Conservation (phyloP, 2,329 filamentous ascomycete genomes). For the Fusarium devonianum region DNA sequence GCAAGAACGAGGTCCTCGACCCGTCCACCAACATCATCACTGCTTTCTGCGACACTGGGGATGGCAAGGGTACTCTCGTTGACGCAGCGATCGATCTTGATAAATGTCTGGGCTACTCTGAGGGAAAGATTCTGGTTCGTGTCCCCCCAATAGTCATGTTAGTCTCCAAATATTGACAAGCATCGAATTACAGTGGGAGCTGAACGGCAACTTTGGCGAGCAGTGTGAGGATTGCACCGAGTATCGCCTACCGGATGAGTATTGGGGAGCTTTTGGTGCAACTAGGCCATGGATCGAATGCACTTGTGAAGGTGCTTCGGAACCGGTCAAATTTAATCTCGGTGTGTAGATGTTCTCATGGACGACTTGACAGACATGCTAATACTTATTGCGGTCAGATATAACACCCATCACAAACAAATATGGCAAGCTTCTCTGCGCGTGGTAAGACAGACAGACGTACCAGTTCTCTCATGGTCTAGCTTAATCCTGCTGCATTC, state of each 20-base stretch:
- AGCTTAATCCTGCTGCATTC: too few relatives aligned
- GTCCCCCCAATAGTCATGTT: too few relatives aligned
- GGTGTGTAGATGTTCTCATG: neutral
- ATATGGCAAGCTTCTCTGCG: neutral
- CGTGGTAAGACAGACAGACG: neutral
- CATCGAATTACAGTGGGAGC: neutral
- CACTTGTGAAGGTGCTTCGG: neutral
- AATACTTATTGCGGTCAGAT: too few relatives aligned
- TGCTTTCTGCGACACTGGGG: neutral
- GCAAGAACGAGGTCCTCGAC: neutral
- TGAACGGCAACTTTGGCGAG: neutral
- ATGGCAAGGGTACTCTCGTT: neutral
- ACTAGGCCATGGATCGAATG: conserved; percentile 1
- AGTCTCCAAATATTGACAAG: neutral
- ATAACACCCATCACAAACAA: neutral
- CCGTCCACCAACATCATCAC: neutral
- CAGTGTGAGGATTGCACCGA: neutral
- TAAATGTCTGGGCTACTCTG: neutral
- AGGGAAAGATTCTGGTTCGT: conserved; percentile 1
- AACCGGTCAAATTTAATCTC: neutral
- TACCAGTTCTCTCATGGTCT: neutral
- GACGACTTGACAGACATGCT: too few relatives aligned
- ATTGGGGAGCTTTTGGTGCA: neutral
- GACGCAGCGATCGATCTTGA: neutral
- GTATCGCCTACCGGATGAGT: neutral